Evolutionary conservation across 352 stramenopile species (phyloP).

Genomic region (Phytophthora rubi): DNA sequence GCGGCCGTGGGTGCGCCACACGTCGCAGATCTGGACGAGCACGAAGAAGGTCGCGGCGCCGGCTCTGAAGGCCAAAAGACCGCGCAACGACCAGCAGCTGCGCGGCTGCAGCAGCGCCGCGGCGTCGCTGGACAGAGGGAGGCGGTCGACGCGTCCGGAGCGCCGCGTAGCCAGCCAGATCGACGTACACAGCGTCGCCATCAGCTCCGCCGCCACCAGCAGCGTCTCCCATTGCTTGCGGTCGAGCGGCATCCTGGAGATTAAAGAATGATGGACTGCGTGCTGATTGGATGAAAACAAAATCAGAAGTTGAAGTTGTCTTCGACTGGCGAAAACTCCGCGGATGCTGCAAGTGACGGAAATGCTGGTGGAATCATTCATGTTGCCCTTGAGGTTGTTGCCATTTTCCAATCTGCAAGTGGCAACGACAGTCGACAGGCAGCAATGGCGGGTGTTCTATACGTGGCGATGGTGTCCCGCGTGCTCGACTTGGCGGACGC

Average conservation of each 20-base stretch:
- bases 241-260: conserved; percentile 17
- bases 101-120: conserved; percentile 48
- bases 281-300: conserved; percentile 16
- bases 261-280: neutral
- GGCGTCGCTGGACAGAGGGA: conserved; percentile 39
- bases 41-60: conserved; percentile 56
- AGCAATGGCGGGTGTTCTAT: conserved; percentile 28
- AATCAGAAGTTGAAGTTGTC: conserved; percentile 17
- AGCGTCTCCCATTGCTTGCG: conserved; percentile 59
- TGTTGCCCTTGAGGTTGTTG: neutral
- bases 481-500: conserved; percentile 20
- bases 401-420: conserved; percentile 26
- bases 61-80: conserved; percentile 49
- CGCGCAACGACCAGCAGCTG: conserved; percentile 47
- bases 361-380: neutral
- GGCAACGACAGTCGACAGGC: neutral
- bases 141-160: conserved; percentile 38
- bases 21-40: conserved; percentile 61
- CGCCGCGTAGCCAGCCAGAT: conserved; percentile 59
- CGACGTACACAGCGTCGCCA: conserved; percentile 42
- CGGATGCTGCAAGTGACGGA: conserved; percentile 1
- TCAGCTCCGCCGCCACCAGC: conserved; percentile 58
- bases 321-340: conserved; percentile 19
- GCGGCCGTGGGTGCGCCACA: conserved; percentile 51
- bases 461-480: conserved; percentile 30